Percentiles rank a stretch among this genome's conserved stretches.
Evolutionary conservation across 352 stramenopile species (phyloP).

Genomic region (Aphanomyces invadans): DNA sequence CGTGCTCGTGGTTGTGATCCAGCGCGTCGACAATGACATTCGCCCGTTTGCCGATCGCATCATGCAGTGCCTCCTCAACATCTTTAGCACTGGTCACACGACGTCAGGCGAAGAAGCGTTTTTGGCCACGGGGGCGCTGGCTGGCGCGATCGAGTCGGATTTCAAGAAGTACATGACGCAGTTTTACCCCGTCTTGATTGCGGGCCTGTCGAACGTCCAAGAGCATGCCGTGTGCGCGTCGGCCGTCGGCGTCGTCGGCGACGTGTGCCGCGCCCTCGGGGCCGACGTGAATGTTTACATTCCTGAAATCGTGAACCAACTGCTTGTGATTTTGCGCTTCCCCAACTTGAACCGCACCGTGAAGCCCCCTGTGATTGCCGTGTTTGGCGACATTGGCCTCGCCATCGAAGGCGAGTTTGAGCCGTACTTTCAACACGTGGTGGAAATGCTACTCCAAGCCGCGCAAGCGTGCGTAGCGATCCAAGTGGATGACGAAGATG

Average conservation of each 20-base stretch:
- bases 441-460: slow-evolving; percentile 81
- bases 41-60: slow-evolving; percentile 85
- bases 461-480: slow-evolving; percentile 81
- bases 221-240: slow-evolving; percentile 96
- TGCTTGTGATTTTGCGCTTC: slow-evolving; percentile 96
- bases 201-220: slow-evolving; percentile 91
- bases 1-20: slow-evolving; percentile 89
- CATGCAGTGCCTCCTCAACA: slow-evolving; percentile 93
- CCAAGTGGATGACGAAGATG: slow-evolving; percentile 92
- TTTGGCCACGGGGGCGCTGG: slow-evolving; percentile 89
- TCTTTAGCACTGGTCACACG: slow-evolving; percentile 91
- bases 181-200: slow-evolving; percentile 88
- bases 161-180: slow-evolving; percentile 95
- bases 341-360: slow-evolving; percentile 87
- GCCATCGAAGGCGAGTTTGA: slow-evolving; percentile 91
- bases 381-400: slow-evolving; percentile 96
- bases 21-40: slow-evolving; percentile 88
- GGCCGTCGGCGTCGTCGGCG: slow-evolving; percentile 91
- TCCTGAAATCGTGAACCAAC: slow-evolving; percentile 89
- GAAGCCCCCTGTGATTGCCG: slow-evolving; percentile 94
- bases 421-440: slow-evolving; percentile 69
- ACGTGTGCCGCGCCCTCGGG: slow-evolving; percentile 92
- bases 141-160: slow-evolving; percentile 88
- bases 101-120: slow-evolving; percentile 94
- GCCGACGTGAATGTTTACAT: slow-evolving; percentile 87